Percentiles rank a stretch among this genome's conserved stretches.
phyloP scores from a whole-genome alignment of 2,329 filamentous ascomycete genomes.

The Alternaria tenuissima region DNA sequence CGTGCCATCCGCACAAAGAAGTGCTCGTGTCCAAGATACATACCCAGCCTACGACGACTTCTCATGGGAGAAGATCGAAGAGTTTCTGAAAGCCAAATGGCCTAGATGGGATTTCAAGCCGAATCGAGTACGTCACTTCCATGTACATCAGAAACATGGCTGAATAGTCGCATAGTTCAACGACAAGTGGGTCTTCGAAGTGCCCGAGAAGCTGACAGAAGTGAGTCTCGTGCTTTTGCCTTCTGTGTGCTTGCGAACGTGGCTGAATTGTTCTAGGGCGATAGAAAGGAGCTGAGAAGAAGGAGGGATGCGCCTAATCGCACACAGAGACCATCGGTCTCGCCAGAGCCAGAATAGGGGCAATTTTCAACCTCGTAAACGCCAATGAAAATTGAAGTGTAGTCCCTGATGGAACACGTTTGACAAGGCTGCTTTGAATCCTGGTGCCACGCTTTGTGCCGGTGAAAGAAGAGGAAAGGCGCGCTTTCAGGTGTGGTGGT shows the following conservation, averaged over 20 bases:
- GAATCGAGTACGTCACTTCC: background rate
- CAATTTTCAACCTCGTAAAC: background rate
- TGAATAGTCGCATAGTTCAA: background rate
- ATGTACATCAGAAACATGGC: too few relatives aligned
- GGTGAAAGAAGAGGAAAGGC: too few relatives aligned
- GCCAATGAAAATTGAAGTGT: too few relatives aligned
- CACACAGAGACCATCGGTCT: constrained; percentile 6
- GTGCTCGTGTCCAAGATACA: constrained; percentile 18
- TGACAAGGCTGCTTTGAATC: too few relatives aligned
- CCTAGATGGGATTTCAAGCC: constrained; percentile 24
- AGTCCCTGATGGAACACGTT: too few relatives aligned
- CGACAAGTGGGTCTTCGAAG: constrained; percentile 25
- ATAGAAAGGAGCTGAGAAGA: constrained; percentile 16
- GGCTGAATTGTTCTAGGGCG: constrained; percentile 18
- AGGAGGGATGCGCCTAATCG: constrained; percentile 7
- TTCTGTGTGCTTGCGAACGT: background rate
- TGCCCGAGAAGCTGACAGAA: constrained; percentile 20
- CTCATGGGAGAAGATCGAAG: constrained; percentile 26
- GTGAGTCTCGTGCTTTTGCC: constrained; percentile 9
- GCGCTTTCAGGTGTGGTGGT: too few relatives aligned
- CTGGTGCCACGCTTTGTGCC: too few relatives aligned
- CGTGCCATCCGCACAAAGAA: constrained; percentile 7
- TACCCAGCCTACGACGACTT: constrained; percentile 26
- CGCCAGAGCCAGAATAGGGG: constrained; percentile 5
- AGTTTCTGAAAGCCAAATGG: constrained; percentile 19